Evolutionary conservation across 495 filamentous ascomycete genomes (phyloP).

Genomic region (Annulohypoxylon moriforme): DNA sequence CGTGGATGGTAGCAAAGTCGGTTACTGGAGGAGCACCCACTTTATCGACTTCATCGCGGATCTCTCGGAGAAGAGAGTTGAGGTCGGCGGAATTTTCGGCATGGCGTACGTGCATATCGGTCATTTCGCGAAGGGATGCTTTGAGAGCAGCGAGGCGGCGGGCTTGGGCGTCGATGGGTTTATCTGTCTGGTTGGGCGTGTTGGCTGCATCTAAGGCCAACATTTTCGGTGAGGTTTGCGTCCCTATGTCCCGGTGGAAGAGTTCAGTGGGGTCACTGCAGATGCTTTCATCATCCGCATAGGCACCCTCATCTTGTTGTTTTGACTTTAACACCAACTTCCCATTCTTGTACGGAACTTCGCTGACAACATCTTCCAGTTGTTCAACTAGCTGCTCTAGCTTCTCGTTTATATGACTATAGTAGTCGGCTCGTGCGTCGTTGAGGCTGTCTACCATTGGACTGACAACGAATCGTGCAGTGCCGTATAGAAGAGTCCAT

Average conservation of each 20-base stretch:
- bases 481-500: constrained; percentile 79
- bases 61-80: constrained; percentile 56
- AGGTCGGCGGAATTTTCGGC: constrained; percentile 53
- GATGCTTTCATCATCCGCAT: constrained; percentile 54
- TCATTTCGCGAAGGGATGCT: constrained; percentile 65
- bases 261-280: constrained; percentile 80
- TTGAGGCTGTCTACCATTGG: constrained; percentile 85
- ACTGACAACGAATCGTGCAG: constrained; percentile 80
- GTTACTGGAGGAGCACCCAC: constrained; percentile 51
- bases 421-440: constrained; percentile 83
- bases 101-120: constrained; percentile 55
- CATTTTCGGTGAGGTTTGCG: constrained; percentile 76
- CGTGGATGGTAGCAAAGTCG: constrained; percentile 45
- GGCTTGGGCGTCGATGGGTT: constrained; percentile 54
- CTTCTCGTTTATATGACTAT: constrained; percentile 70
- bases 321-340: constrained; percentile 30
- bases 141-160: constrained; percentile 49
- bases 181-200: constrained; percentile 54
- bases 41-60: constrained; percentile 61
- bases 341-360: constrained; percentile 52
- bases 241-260: constrained; percentile 89
- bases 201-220: constrained; percentile 48
- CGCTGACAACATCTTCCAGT: constrained; percentile 76
- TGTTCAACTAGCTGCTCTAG: constrained; percentile 76
- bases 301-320: constrained; percentile 22